Evolutionary conservation across 768 basidiomycete genomes (phyloP), one percentile per base, ranked within the genome.

Genomic region (Termitomyces eurrhizus): DNA sequence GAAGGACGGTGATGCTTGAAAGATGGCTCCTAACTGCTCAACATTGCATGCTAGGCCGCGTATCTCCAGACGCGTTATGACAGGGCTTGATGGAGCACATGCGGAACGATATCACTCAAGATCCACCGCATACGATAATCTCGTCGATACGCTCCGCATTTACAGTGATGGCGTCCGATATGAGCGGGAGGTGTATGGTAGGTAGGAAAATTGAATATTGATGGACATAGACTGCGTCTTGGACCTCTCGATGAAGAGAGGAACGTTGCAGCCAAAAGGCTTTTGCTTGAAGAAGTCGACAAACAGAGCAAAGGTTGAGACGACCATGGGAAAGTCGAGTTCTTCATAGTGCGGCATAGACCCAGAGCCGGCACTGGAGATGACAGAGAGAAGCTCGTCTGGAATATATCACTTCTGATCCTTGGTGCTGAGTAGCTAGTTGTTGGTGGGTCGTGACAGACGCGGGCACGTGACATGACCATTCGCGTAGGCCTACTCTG

Each of bases 391-490:
- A 14, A 55, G 11, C 41, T 55, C 54, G 1, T 44, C 41, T 1
- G 54, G 24, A 42, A 42, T 54, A 18, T 32, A n/a, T 29, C 53
- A 54, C 26, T 54, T 41, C 26, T 42, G 39, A 7, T 41, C 12
- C 26, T 21, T 21, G 21, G 21, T 21, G 21, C 21, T 21, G 21
- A 21, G 21, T 21, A 21, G 21, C 21, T 21, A 21, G 21, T 21
- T 21, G 21, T 21, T 21, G 21, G 21, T 21, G 21, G 21, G 21
- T 21, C 33, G 29, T 50, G 37, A 4, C 21, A 12, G n/a, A 62
- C 63, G 56, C 64, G 66, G 45, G 2, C 61, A 63, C 64, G 64
- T 66, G 61, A 67, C 37, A 44, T 46, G 46, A 57, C 59, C 63
- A 45, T 56, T 64, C 58, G 58, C 54, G 45, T 53, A 42, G 14